phyloP scores from a whole-genome alignment of 441 rosid species.

The Populus tomentosa region DNA sequence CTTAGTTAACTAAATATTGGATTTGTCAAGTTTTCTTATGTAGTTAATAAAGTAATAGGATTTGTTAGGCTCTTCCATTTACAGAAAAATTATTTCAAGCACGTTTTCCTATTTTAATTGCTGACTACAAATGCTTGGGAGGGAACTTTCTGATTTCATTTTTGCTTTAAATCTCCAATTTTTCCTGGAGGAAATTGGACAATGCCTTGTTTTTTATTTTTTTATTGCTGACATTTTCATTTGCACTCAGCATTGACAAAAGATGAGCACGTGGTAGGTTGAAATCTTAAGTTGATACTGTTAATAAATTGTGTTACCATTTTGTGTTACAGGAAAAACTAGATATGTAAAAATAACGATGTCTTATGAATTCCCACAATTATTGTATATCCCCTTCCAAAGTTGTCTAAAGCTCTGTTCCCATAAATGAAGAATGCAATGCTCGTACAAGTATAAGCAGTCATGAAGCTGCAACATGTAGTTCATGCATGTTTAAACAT shows the following conservation, averaged over 20 bases:
- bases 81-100: not conserved
- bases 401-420: not conserved
- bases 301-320: not conserved
- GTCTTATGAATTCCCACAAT: not conserved
- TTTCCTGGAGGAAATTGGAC: not conserved
- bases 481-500: not conserved
- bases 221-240: not conserved
- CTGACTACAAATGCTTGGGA: not conserved
- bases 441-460: not conserved
- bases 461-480: not conserved
- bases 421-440: not conserved
- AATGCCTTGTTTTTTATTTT: not conserved
- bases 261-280: not conserved
- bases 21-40: not conserved
- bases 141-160: not conserved
- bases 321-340: not conserved
- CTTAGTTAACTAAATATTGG: not conserved
- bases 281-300: not conserved
- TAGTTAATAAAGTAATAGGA: not conserved
- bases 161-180: not conserved
- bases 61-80: not conserved
- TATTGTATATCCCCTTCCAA: not conserved
- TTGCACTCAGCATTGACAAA: not conserved
- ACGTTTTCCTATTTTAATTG: not conserved
- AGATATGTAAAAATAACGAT: not conserved